Conservation (phyloP, 441 rosid genomes). For the Euphorbia corollata region DNA sequence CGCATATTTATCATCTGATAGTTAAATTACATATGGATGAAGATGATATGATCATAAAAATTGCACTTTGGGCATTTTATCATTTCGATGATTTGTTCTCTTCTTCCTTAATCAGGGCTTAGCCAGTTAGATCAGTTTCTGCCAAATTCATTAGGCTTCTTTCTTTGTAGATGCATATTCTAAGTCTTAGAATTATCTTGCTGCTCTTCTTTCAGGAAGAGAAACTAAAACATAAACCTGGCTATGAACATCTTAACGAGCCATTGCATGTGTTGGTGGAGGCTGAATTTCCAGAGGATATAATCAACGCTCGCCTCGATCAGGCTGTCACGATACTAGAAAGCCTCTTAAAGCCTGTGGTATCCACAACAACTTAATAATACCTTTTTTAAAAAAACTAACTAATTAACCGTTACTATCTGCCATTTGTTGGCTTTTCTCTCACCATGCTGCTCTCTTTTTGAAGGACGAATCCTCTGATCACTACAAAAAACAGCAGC, state of each 20-base stretch:
- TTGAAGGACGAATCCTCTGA: slow-evolving; percentile 87
- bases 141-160: neutral
- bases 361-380: slow-evolving; percentile 22
- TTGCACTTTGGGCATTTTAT: neutral
- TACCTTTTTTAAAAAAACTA: neutral
- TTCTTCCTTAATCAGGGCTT: neutral
- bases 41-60: no score
- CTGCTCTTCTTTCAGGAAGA: slow-evolving; percentile 51
- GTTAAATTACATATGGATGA: no score
- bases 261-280: slow-evolving; percentile 80
- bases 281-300: slow-evolving; percentile 85
- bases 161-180: neutral
- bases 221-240: slow-evolving; percentile 85
- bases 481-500: slow-evolving; percentile 80
- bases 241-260: slow-evolving; percentile 89
- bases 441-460: slow-evolving; percentile 10
- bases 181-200: slow-evolving; percentile 7
- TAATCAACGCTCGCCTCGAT: slow-evolving; percentile 60
- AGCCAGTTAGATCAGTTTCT: neutral
- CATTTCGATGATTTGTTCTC: neutral
- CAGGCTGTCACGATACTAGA: slow-evolving; percentile 68
- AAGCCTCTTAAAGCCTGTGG: slow-evolving; percentile 87
- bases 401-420: no score
- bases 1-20: no score
- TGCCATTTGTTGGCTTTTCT: slow-evolving; percentile 11